Base-by-base conservation (phyloP, 441 rosid genomes). In the Rhodomyrtus psidioides region DNA sequence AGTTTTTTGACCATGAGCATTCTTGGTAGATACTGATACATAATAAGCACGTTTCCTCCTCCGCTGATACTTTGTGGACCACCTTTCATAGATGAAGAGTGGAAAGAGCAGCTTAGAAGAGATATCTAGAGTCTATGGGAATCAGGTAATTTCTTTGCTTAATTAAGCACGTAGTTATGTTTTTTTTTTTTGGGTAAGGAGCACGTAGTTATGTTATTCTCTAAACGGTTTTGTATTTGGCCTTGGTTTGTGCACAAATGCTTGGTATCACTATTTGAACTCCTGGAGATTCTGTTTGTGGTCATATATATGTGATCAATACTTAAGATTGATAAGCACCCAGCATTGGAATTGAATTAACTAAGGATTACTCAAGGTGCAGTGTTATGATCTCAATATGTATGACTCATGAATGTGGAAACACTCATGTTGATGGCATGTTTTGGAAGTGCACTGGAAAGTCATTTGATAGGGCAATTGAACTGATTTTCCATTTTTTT, bases 111-210 rank as follows among this genome's bases (percentile, higher is more conserved):
- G 99, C 94, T 91, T 97, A 89, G 98, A 97, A 89, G 96, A 94
- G 91, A 96, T 97, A 90, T 95, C 99, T 81, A 94, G 93, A 92
- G 97, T 97, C 62, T 96, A 97, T 85, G 99, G 99, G 79, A 97
- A 95, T 85, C 99, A 97, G 97, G 99, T 97, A 89, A 89, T 34
- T 85, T 81, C 58, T 39, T 70, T 70, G n/a, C n/a, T 70, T 39
- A 70, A 39, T 6, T 70, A 70, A 15, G 24, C 79, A 70, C 2
- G 9, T 21, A 19, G 79, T 70, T 70, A 34, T 70, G n/a, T 70
- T 70, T n/a, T n/a, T n/a, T n/a, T n/a, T n/a, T n/a, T n/a, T n/a
- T n/a, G n/a, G n/a, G n/a, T n/a, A n/a, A n/a, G n/a, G n/a, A 15
- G 24, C 79, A 70, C 2, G 9, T 21, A 19, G 79, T 70, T 70